Evolutionary conservation across 2,329 filamentous ascomycete species (phyloP).

Genomic region (Tothia fuscella): DNA sequence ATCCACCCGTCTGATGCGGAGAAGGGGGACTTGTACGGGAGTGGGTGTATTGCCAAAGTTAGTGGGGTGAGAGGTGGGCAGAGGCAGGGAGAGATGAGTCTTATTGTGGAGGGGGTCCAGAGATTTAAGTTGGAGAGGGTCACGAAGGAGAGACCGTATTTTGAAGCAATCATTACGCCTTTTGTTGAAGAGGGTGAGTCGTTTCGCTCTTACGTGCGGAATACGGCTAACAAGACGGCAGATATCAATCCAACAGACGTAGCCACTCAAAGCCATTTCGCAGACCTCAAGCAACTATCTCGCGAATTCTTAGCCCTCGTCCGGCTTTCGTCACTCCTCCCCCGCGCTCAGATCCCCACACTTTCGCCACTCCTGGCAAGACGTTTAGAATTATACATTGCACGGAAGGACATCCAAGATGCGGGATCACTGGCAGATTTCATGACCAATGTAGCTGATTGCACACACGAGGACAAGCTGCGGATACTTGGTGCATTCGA

Average conservation of each 20-base stretch:
- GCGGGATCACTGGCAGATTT: slow-evolving; percentile 86
- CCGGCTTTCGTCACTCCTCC: slow-evolving; percentile 72
- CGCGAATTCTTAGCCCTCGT: slow-evolving; percentile 77
- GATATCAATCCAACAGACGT: slow-evolving; percentile 41
- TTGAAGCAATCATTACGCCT: slow-evolving; percentile 69
- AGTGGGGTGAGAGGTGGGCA: slow-evolving; percentile 38
- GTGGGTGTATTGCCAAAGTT: slow-evolving; percentile 56
- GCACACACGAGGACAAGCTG: slow-evolving; percentile 82
- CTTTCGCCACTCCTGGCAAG: slow-evolving; percentile 78
- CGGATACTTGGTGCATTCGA: slow-evolving; percentile 72
- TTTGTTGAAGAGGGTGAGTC: slow-evolving; percentile 16
- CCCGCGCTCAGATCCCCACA: slow-evolving; percentile 51
- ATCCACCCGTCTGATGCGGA: slow-evolving; percentile 26
- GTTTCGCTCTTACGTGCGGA: not conserved
- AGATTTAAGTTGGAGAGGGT: slow-evolving; percentile 66
- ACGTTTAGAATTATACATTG: slow-evolving; percentile 77
- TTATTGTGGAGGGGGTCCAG: slow-evolving; percentile 76
- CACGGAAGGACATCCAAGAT: slow-evolving; percentile 67
- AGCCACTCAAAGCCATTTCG: slow-evolving; percentile 59
- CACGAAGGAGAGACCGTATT: slow-evolving; percentile 68
- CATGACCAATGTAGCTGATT: slow-evolving; percentile 86
- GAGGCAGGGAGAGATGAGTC: slow-evolving; percentile 50
- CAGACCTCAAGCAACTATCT: slow-evolving; percentile 70
- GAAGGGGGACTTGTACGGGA: slow-evolving; percentile 60
- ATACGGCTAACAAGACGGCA: slow-evolving; percentile 8